Evolutionary conservation across 345 rosid genomes (phyloP), one percentile per base, ranked within the genome.

Genomic region (Populus euphratica): DNA sequence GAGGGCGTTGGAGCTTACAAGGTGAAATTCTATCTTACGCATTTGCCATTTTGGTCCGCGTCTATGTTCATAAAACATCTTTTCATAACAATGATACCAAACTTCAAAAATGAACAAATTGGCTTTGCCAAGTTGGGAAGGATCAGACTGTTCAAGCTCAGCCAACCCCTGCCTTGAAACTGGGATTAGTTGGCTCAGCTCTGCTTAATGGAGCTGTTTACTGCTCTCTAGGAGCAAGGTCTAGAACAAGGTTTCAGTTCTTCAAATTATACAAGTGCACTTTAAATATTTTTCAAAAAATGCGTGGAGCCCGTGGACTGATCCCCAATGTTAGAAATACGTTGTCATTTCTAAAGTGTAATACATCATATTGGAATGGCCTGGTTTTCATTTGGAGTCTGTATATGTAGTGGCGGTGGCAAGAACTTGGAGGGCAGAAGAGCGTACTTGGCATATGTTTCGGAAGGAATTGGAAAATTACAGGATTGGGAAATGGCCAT

Each of bases 401-500:
- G 0, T 47, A 14, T 47, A 66, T 82, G 59, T 65, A 72, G 83
- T 70, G 73, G 77, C 49, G 36, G 68, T 75, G 78, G 78, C 68
- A 85, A 80, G 77, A 82, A 70, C 38, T 70, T 72, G 7, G 86
- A 84, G 74, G 93, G 91, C 52, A 89, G 86, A 81, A 79, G 85
- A 77, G 90, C 88, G 59, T 91, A 91, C 80, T 68, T 89, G 49
- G 89, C 86, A 23, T 95, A 89, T 78, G 83, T 89, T 80, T 86
- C 90, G 8, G 97, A 94, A 84, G 98, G 95, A 80, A 85, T 87
- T 75, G 85, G 88, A 25, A 83, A 82, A 33, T 41, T 76, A 8
- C 88, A 85, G 70, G 88, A 91, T 73, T 90, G 94, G 97, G 89
- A 86, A 81, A 79, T 78, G 86, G 80, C 89, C 63, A 85, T 85